Conservation (phyloP, 352 stramenopile species). For the Globisporangium yorkense region DNA sequence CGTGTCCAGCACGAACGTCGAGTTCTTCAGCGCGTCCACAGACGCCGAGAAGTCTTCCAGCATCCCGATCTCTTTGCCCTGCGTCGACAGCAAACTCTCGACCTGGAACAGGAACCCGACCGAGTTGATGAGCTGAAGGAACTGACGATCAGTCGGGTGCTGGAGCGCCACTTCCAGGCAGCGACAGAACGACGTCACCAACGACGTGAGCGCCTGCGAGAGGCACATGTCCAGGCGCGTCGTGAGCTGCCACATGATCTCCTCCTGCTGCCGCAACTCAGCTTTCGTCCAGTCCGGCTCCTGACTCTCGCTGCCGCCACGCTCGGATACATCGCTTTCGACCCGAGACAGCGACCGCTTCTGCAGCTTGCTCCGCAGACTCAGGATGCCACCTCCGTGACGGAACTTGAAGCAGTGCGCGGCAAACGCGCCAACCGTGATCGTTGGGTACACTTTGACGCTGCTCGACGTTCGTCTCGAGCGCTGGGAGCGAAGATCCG, state of each 20-base stretch:
- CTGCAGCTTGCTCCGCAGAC: slow-evolving; percentile 45
- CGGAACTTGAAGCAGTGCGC: slow-evolving; percentile 81
- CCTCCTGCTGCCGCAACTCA: slow-evolving; percentile 39
- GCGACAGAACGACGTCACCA: slow-evolving; percentile 71
- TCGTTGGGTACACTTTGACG: slow-evolving; percentile 60
- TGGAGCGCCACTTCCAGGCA: slow-evolving; percentile 66
- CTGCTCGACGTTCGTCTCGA: slow-evolving; percentile 48
- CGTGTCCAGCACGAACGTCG: slow-evolving; percentile 66
- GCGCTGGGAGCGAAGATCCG: slow-evolving; percentile 59
- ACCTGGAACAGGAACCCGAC: slow-evolving; percentile 85
- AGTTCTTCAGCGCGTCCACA: slow-evolving; percentile 66
- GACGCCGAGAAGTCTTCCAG: slow-evolving; percentile 86
- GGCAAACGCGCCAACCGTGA: slow-evolving; percentile 77
- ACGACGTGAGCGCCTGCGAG: slow-evolving; percentile 65
- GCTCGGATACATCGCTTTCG: slow-evolving; percentile 38
- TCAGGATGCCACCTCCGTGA: slow-evolving; percentile 66
- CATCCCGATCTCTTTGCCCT: slow-evolving; percentile 96
- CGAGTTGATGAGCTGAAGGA: slow-evolving; percentile 54
- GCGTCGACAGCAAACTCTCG: slow-evolving; percentile 91
- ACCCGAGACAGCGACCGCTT: slow-evolving; percentile 51
- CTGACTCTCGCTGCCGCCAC: slow-evolving; percentile 11
- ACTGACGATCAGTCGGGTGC: slow-evolving; percentile 43
- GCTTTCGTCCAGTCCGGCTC: slow-evolving; percentile 53
- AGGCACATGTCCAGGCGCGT: slow-evolving; percentile 77
- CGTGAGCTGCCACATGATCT: slow-evolving; percentile 73